Evolutionary conservation across 768 basidiomycete species (phyloP).

Genomic region (Candolleomyces efflorescens): DNA sequence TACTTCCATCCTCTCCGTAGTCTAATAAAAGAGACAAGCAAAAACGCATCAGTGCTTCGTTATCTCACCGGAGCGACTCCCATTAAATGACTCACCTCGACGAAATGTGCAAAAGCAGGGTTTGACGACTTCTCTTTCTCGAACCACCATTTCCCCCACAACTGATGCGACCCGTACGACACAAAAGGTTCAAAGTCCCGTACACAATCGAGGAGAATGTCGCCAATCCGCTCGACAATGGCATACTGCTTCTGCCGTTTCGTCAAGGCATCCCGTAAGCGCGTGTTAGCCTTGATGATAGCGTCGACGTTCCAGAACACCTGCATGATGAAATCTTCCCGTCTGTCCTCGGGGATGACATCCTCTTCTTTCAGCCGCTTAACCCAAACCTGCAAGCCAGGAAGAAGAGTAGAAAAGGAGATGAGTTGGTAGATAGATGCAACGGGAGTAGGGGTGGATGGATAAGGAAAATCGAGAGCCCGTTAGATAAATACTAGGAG

Average conservation of each 20-base stretch:
- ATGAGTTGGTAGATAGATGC: background rate
- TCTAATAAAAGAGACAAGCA: constrained; percentile 24
- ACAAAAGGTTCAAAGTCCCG: constrained; percentile 92
- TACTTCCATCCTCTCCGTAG: constrained; percentile 88
- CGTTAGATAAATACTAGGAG: background rate
- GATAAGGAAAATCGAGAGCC: background rate
- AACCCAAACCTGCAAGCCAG: constrained; percentile 69
- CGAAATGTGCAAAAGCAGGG: constrained; percentile 89
- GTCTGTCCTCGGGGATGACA: constrained; percentile 70
- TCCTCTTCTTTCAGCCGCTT: constrained; percentile 73
- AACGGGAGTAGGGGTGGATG: too few species aligned
- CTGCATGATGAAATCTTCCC: constrained; percentile 84
- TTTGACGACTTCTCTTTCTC: constrained; percentile 97
- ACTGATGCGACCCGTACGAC: constrained; percentile 91
- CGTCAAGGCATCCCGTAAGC: constrained; percentile 88
- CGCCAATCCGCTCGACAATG: constrained; percentile 88
- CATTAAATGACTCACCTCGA: constrained; percentile 64
- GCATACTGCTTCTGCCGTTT: constrained; percentile 95
- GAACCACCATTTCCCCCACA: constrained; percentile 98
- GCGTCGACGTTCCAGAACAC: constrained; percentile 99
- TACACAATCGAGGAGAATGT: constrained; percentile 83
- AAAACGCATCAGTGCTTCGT: background rate
- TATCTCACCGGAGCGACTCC: background rate
- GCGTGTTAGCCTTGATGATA: constrained; percentile 86
- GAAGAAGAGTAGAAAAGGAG: constrained; percentile 6